Percentiles rank a stretch among this genome's conserved stretches.
Conservation (phyloP, 2,329 filamentous ascomycete species). For the Microdochium bolleyi region DNA sequence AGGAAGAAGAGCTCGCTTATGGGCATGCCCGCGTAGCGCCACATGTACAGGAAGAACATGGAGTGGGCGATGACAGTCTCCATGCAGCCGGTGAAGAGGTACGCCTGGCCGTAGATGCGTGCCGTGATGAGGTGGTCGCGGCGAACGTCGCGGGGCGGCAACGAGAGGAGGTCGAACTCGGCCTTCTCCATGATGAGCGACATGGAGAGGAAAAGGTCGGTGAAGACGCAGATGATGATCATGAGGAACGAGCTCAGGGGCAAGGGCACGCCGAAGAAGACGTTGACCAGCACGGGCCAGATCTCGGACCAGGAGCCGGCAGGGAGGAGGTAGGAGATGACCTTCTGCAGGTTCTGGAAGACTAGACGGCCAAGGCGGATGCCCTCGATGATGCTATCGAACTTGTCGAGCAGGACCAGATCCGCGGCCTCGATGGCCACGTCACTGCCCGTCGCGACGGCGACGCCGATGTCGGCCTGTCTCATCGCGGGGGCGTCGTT, state of each 20-base stretch:
- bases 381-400: conserved; percentile 62
- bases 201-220: conserved; percentile 41
- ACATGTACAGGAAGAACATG: conserved; percentile 49
- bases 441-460: conserved; percentile 55
- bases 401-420: conserved; percentile 62
- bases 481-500: conserved; percentile 61
- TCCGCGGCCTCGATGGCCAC: conserved; percentile 58
- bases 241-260: conserved; percentile 45
- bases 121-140: conserved; percentile 37
- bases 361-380: conserved; percentile 37
- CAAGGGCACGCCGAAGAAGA: conserved; percentile 45
- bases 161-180: conserved; percentile 42
- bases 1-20: conserved; percentile 38
- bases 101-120: conserved; percentile 34
- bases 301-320: conserved; percentile 49
- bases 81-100: conserved; percentile 43
- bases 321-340: conserved; percentile 36
- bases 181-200: conserved; percentile 48
- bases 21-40: conserved; percentile 36
- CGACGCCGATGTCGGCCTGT: conserved; percentile 58
- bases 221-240: conserved; percentile 51
- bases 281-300: conserved; percentile 47
- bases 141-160: conserved; percentile 40
- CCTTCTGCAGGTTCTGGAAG: conserved; percentile 32
- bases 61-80: conserved; percentile 39